Base-by-base conservation (phyloP, 495 filamentous ascomycete species). In the Chaetomidium leptoderma region DNA sequence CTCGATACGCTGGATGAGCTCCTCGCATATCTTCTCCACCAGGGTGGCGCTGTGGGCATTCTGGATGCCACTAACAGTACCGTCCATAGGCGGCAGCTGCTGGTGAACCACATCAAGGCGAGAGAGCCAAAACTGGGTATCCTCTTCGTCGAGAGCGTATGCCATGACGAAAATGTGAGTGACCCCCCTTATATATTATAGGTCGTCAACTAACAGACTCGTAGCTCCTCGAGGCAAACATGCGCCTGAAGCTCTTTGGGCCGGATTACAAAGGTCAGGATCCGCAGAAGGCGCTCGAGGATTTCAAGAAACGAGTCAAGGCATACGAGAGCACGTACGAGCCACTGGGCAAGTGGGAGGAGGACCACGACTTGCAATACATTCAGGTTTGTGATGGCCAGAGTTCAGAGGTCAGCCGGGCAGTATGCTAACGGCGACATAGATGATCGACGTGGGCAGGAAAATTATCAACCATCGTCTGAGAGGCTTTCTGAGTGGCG, bases 41-140 rank as follows among this genome's bases (percentile, higher is more conserved):
- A 85, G 51, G 87, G 86, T 19, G 93, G 93, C 40, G 91, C 90
- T 48, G 87, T 98, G n/a, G 93, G 93, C n/a, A 97, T 97, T 59
- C 82, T 97, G 17, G 92, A 97, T 75, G 92, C 92, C 9, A 98
- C 93, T 2, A 98, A 98, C 74, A 96, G 91, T 73, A 98, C 92
- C 0, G 78, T 92, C 51, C 80, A 89, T 55, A 86, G 93, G 21
- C 80, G 93, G 44, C 86, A 95, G 70, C 81, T 86, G 2, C 79
- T 98, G 24, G 88, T 96, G 57, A 82, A 92, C 36, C 84, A 85
- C 57, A 89, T 98, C 65, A 86, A 89, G 52, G 75, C 85, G 46
- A 82, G 88, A 46, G 92, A 93, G 59, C 92, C 93, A 6, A 87
- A 87, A 40, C 76, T 98, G 29, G 91, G 91, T 26, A 89, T 98